phyloP scores from a whole-genome alignment of 371 early-diverging fungal species.

The Umbelopsis sp. region DNA sequence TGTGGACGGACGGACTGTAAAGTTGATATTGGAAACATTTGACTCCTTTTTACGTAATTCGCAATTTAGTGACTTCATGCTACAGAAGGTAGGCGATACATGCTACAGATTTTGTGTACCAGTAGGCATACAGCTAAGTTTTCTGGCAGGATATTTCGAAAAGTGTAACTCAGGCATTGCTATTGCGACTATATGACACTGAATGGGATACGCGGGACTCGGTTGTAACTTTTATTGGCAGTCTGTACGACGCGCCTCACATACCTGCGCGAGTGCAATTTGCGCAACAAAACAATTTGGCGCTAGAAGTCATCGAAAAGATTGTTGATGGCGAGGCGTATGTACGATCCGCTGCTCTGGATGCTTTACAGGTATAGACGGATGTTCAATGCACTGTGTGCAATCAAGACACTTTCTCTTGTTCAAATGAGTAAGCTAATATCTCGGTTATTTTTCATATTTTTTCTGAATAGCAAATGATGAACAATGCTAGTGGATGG shows the following conservation, averaged over 20 bases:
- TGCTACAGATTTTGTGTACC: slow-evolving; percentile 35
- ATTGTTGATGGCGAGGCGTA: slow-evolving; percentile 59
- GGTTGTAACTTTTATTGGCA: slow-evolving; percentile 56
- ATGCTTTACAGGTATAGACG: slow-evolving; percentile 43
- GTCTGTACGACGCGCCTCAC: slow-evolving; percentile 44
- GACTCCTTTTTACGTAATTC: slow-evolving; percentile 45
- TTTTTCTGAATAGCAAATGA: slow-evolving; percentile 24
- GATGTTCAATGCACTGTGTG: neutral
- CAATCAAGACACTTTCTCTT: neutral
- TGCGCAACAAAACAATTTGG: slow-evolving; percentile 49
- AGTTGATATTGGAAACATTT: slow-evolving; percentile 47
- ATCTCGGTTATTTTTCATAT: slow-evolving; percentile 9
- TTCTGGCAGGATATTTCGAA: slow-evolving; percentile 19
- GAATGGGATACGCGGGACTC: slow-evolving; percentile 68
- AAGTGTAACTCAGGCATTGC: slow-evolving; percentile 40
- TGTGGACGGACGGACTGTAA: slow-evolving; percentile 42
- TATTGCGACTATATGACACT: slow-evolving; percentile 48
- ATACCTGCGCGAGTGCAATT: slow-evolving; percentile 33
- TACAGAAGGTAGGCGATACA: slow-evolving; percentile 21
- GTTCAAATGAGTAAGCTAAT: neutral
- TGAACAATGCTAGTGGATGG: slow-evolving; percentile 41
- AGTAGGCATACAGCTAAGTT: too few relatives aligned
- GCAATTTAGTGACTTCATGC: slow-evolving; percentile 28
- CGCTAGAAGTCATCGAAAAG: slow-evolving; percentile 45
- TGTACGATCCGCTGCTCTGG: slow-evolving; percentile 58